A percentile compares a stretch with the other conserved stretches of the same genome.
phyloP scores from a whole-genome alignment of 495 filamentous ascomycete species.

The Aspergillus wentii region DNA sequence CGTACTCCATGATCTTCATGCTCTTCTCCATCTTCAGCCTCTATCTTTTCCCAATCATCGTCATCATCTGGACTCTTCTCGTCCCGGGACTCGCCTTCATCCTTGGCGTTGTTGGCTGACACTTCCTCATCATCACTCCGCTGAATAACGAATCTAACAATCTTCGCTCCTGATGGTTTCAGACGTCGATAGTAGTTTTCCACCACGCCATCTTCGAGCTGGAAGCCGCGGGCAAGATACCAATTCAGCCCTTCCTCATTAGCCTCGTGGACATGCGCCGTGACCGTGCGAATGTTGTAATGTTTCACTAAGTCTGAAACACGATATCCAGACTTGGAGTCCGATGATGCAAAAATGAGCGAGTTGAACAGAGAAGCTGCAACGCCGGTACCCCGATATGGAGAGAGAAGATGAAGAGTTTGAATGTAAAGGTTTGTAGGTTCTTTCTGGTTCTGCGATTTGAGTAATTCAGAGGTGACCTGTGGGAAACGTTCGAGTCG shows the following conservation, averaged over 20 bases:
- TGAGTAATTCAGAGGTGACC: conserved; percentile 4
- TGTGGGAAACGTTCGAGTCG: conserved; percentile 56
- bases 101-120: conserved; percentile 1
- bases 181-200: conserved; percentile 82
- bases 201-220: conserved; percentile 49
- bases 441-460: conserved; percentile 19
- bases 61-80: conserved; percentile 19
- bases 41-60: conserved; percentile 44
- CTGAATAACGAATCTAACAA: conserved; percentile 54
- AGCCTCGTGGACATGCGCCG: conserved; percentile 92
- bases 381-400: conserved; percentile 76
- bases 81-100: background rate
- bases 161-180: conserved; percentile 71
- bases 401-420: conserved; percentile 75
- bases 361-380: conserved; percentile 64
- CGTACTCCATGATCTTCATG: conserved; percentile 31
- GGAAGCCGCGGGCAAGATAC: conserved; percentile 82
- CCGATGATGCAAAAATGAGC: conserved; percentile 44
- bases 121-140: conserved; percentile 14
- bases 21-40: conserved; percentile 33
- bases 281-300: conserved; percentile 51
- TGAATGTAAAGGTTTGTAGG: conserved; percentile 73
- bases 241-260: conserved; percentile 83
- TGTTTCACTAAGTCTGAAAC: conserved; percentile 47
- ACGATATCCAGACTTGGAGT: conserved; percentile 11